Base-by-base conservation (phyloP, 139 green algal genomes). In the Deuterostichococcus epilithicus region DNA sequence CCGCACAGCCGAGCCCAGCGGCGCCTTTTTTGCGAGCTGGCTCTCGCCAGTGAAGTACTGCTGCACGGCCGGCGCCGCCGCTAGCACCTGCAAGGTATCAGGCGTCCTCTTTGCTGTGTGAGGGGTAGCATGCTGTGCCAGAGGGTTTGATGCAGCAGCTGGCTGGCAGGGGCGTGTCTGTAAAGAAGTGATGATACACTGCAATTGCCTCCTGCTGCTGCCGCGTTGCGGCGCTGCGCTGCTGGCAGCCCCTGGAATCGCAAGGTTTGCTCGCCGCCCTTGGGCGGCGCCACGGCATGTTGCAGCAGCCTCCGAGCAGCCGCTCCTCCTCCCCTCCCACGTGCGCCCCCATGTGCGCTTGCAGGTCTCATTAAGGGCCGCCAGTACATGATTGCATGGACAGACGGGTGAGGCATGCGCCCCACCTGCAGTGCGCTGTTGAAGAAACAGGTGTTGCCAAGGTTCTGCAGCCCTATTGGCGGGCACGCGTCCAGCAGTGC, bases 381-480 rank as follows among this genome's bases (percentile, higher is more conserved):
- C 18, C 42, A 52, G 42, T 23, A 52, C 42, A 52, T 52, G 63
- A 23, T 13, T 52, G 42, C 42, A 52, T 52, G 42, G 42, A 8
- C 8, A 52, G 13, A n/a, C n/a, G n/a, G 42, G 8, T 52, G 42
- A 13, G 42, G 42, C 42, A 52, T 34, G 66, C 42, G 22, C 3
- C 26, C 10, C 39, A 92, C 52, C 80, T 92, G 88, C 71, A 92
- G 28, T 0, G 73, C 79, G 3, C 70, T 83, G 75, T 92, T 92
- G 75, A 90, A 88, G 75, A 88, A 92, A 70, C 88, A 92, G 1
- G 86, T 92, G 69, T 92, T 92, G 58, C 88, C 88, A 1, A 91
- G 75, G 74, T 92, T 92, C 35, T 58, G 60, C 22, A 92, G 81
- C 10, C 86, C 86, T 1, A 72, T 28, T 63, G 52, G 52, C 52